phyloP scores from a whole-genome alignment of 352 stramenopile genomes.

The Pythium insidiosum region DNA sequence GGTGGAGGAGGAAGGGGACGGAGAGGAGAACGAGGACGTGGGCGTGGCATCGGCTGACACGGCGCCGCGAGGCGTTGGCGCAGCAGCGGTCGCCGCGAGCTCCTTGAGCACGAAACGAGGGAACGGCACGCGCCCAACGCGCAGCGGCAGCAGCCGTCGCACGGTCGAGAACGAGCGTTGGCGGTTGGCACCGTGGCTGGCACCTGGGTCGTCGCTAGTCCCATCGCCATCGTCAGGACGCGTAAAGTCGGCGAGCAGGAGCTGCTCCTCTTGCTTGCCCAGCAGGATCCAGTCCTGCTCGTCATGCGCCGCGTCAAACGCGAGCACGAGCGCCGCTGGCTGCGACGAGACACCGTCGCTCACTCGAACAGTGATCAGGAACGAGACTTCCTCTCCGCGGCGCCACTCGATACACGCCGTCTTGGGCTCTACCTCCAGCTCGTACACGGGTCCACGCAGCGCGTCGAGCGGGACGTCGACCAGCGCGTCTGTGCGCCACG shows the following conservation, averaged over 20 bases:
- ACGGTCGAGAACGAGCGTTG: slow-evolving; percentile 12
- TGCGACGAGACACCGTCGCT: not conserved
- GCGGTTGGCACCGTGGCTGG: too few species aligned
- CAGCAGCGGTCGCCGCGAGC: slow-evolving; percentile 2
- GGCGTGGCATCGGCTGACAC: not conserved
- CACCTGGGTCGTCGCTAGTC: too few species aligned
- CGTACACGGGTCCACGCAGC: slow-evolving; percentile 24
- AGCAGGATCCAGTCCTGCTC: slow-evolving; percentile 66
- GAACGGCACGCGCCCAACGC: slow-evolving; percentile 35
- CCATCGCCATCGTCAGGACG: too few species aligned
- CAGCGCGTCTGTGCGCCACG: slow-evolving; percentile 1
- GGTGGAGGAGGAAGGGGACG: not conserved
- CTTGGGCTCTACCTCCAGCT: slow-evolving; percentile 30
- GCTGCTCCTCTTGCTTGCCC: slow-evolving; percentile 47
- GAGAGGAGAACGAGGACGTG: not conserved
- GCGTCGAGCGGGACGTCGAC: slow-evolving; percentile 20
- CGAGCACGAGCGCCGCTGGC: slow-evolving; percentile 25
- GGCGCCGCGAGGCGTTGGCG: not conserved
- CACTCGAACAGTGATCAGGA: slow-evolving; percentile 28
- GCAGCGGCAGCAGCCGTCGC: slow-evolving; percentile 32
- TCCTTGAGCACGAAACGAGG: slow-evolving; percentile 38
- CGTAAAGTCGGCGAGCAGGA: slow-evolving; percentile 13
- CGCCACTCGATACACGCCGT: slow-evolving; percentile 1
- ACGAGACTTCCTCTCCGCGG: slow-evolving; percentile 34
- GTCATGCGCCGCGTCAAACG: slow-evolving; percentile 37